Evolutionary conservation across 345 rosid species (phyloP), one percentile per base, ranked within the genome.

Genomic region (Salix dunnii): DNA sequence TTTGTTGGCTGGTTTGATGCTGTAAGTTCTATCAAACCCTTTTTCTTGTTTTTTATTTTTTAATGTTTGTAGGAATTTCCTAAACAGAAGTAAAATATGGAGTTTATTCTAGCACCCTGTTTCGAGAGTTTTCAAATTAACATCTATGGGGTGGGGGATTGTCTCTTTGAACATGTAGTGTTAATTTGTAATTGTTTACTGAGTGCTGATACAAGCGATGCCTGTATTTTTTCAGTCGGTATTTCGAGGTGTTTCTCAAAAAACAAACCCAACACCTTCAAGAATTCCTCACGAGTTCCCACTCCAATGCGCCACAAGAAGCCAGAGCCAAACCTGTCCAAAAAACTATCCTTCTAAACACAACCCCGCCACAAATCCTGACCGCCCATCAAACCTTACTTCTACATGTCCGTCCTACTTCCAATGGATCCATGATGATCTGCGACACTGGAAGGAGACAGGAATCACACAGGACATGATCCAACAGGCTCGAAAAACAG

Each of bases 381-480:
- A 27, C 51, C 53, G n/a, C 63, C 68, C 73, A 63, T 36, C 81
- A 40, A 68, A 53, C 51, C 49, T 46, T 1, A 18, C 40, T 10
- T 40, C 43, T 3, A 64, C 67, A 9, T 84, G 86, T 42, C 87
- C 87, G 0, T 53, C 76, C 12, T 81, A 84, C 79, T 84, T 79
- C 77, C n/a, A 73, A 42, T 84, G 87, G 85, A 81, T 84, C 31
- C 81, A 81, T 8, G 85, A 85, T 68, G 87, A 82, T 67, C 83
- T 85, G 14, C 73, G 43, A 60, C 84, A 80, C 18, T 85, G 88
- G 88, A 83, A 65, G 70, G 70, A 42, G 6, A 68, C 77, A 0
- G 83, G 86, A 33, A 78, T 85, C 28, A 80, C 84, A 18, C 48
- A 82, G 73, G 77, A 76, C 23, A 77, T 79, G 75, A 53, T 81